These are phyloP conservation scores for Boeremia exigua DNA, from an alignment of 2,329 filamentous ascomycete genomes.

Conservation along the genomic window DNA sequence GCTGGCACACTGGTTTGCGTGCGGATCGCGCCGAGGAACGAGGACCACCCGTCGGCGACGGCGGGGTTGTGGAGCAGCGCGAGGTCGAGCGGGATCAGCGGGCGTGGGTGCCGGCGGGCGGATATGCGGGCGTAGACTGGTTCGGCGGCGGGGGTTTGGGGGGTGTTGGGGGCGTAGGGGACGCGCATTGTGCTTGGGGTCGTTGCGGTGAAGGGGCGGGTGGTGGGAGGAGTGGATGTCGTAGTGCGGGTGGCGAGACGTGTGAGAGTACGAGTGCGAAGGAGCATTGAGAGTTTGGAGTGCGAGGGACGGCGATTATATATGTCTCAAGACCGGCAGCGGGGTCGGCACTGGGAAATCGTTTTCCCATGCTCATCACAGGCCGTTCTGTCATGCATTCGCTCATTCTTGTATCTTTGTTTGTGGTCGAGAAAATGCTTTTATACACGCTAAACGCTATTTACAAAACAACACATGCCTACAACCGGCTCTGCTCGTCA, in stretches of 20 bases:
- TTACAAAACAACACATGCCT: constrained; percentile 22
- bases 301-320: neutral
- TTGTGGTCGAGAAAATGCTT: neutral
- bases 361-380: constrained; percentile 1
- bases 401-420: neutral
- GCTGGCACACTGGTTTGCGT: constrained; percentile 59
- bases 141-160: constrained; percentile 54
- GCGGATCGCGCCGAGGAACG: constrained; percentile 64
- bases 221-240: neutral
- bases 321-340: constrained; percentile 1
- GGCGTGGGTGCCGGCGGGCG: constrained; percentile 58
- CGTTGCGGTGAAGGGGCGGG: constrained; percentile 8
- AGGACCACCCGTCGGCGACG: constrained; percentile 65
- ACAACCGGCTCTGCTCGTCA: constrained; percentile 35
- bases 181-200: constrained; percentile 58
- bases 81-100: constrained; percentile 62
- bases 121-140: constrained; percentile 60
- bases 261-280: neutral
- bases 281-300: too few relatives aligned
- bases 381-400: neutral
- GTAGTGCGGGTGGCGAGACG: neutral
- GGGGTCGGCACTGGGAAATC: constrained; percentile 10
- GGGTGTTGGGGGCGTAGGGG: constrained; percentile 59
- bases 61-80: constrained; percentile 62
- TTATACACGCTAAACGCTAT: constrained; percentile 19